Evolutionary conservation across 306 rosid species (phyloP).

Genomic region (Comarum palustre): DNA sequence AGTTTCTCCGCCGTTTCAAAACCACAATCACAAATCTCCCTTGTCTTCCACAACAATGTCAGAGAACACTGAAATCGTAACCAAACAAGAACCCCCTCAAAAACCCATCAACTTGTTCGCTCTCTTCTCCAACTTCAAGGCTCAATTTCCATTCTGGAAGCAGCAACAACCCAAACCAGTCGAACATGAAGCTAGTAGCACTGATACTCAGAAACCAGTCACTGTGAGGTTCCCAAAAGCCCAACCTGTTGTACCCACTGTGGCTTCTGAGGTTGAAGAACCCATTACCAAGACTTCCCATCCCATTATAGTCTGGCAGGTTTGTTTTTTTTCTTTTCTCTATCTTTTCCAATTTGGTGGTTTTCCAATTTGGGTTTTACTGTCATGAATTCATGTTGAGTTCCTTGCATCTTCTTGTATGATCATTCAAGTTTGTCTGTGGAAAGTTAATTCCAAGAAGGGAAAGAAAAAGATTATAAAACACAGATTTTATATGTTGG

Average conservation of each 20-base stretch:
- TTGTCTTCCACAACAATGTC: conserved; percentile 37
- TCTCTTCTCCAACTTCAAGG: conserved; percentile 46
- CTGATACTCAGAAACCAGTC: conserved; percentile 28
- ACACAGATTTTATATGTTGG: background rate
- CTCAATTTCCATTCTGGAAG: conserved; percentile 54
- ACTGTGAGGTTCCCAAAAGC: conserved; percentile 54
- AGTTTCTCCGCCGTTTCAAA: conserved; percentile 30
- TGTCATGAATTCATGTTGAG: background rate
- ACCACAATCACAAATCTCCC: background rate
- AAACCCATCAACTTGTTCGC: conserved; percentile 38
- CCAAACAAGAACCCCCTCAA: conserved; percentile 25
- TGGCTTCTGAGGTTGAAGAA: conserved; percentile 48
- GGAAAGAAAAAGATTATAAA: background rate
- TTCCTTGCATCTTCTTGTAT: background rate
- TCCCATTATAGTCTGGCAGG: conserved; percentile 85
- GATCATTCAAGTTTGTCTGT: background rate
- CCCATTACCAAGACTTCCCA: conserved; percentile 52
- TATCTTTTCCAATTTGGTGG: background rate
- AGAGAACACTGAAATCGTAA: conserved; percentile 36
- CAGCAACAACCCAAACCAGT: conserved; percentile 20
- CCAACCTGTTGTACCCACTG: conserved; percentile 39
- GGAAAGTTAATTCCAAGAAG: background rate
- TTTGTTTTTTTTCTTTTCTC: background rate
- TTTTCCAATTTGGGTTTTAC: background rate
- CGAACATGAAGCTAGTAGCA: conserved; percentile 10